These are phyloP conservation scores for Candida tropicalis DNA, from an alignment of 1,139 yeast species.

Conservation along the genomic window DNA sequence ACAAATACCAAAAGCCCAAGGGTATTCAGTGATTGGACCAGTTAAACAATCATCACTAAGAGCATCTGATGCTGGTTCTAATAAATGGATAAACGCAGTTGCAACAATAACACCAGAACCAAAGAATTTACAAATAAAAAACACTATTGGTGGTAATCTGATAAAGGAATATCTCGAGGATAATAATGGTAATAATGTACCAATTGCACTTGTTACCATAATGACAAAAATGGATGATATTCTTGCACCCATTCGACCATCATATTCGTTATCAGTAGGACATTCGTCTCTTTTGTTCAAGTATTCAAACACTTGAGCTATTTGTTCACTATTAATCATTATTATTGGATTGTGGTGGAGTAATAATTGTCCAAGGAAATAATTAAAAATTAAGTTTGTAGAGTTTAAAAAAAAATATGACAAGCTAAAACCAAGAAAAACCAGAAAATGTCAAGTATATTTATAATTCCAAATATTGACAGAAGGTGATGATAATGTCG, in stretches of 20 bases:
- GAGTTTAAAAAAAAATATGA: too few relatives aligned
- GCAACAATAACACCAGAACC: constrained; percentile 94
- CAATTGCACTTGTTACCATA: constrained; percentile 56
- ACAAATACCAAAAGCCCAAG: constrained; percentile 46
- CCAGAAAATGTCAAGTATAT: too few relatives aligned
- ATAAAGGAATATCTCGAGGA: constrained; percentile 57
- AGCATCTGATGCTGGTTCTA: constrained; percentile 72
- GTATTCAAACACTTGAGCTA: constrained; percentile 14
- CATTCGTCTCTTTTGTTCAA: constrained; percentile 36
- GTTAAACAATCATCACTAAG: constrained; percentile 39
- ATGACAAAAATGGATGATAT: constrained; percentile 75
- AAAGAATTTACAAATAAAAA: constrained; percentile 75
- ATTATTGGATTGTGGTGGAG: too few relatives aligned
- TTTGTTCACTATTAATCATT: constrained; percentile 10
- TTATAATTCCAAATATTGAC: too few relatives aligned
- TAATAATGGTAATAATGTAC: constrained; percentile 61
- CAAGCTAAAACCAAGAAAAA: too few relatives aligned
- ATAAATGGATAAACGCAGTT: constrained; percentile 82
- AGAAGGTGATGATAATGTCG: too few relatives aligned
- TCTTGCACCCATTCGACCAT: constrained; percentile 60
- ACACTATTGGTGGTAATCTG: constrained; percentile 60
- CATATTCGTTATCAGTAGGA: constrained; percentile 37
- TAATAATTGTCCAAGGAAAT: constrained; percentile 3
- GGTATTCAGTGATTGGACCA: constrained; percentile 36
- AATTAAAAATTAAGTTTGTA: too few relatives aligned